Conservation (phyloP, 768 basidiomycete species). For the Galerina marginata region DNA sequence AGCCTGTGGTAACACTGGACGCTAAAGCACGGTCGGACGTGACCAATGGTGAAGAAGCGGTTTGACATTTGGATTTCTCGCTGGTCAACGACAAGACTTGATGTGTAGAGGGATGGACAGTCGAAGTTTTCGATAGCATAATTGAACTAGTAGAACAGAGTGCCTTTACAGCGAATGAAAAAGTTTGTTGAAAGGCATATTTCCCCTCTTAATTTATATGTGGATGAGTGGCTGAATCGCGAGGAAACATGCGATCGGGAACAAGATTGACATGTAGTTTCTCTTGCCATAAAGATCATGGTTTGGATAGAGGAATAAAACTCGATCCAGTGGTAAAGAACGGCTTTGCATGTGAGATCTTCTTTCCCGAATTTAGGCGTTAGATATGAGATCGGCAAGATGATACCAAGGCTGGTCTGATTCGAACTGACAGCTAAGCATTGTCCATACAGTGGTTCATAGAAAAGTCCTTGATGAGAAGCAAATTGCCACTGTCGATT, state of each 20-base stretch:
- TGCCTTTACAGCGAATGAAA: conserved; percentile 1
- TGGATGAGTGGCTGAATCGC: conserved; percentile 26
- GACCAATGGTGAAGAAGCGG: conserved; percentile 12
- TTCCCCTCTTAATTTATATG: conserved; percentile 35
- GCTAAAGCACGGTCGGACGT: conserved; percentile 28
- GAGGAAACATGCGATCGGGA: conserved; percentile 32
- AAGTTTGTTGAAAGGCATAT: conserved; percentile 23
- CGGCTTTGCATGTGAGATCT: conserved; percentile 32
- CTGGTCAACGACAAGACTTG: conserved; percentile 1
- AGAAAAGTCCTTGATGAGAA: conserved; percentile 34
- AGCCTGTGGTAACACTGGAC: conserved; percentile 32
- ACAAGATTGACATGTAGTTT: conserved; percentile 31
- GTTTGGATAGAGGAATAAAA: conserved; percentile 27
- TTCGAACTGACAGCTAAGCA: conserved; percentile 26
- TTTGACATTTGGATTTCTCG: conserved; percentile 13
- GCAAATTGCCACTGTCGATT: conserved; percentile 27
- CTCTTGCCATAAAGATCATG: conserved; percentile 33
- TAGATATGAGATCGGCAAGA: conserved; percentile 44
- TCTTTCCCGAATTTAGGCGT: conserved; percentile 31
- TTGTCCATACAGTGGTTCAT: conserved; percentile 23
- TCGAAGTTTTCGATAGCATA: conserved; percentile 16
- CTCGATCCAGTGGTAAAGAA: conserved; percentile 26
- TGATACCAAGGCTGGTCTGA: conserved; percentile 18
- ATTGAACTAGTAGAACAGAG: background rate
- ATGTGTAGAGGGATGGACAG: conserved; percentile 13